Percentiles rank a stretch among this genome's conserved stretches.
These are phyloP conservation scores for Gonium pectorale DNA, from an alignment of 139 green algal genomes.

Conservation along the genomic window DNA sequence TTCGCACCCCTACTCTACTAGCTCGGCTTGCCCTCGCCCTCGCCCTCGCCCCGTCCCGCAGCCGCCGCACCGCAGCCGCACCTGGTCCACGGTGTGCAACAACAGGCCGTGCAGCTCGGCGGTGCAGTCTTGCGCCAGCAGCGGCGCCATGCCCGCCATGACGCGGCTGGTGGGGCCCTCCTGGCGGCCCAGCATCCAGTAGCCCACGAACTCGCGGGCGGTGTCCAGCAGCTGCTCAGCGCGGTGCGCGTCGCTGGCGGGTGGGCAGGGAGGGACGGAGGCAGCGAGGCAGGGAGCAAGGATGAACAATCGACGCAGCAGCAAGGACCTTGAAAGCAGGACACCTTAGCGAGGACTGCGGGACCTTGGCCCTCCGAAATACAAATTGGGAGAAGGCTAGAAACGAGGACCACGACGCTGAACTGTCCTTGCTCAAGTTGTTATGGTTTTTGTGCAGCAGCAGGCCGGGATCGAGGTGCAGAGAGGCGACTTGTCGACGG, in stretches of 20 bases:
- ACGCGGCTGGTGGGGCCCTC: constrained; percentile 37
- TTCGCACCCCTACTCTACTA: too few species aligned
- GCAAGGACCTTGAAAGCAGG: too few species aligned
- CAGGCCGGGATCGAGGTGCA: neutral
- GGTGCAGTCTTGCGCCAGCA: neutral
- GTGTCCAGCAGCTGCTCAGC: constrained; percentile 35
- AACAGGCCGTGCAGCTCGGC: constrained; percentile 19
- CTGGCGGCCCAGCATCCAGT: constrained; percentile 25
- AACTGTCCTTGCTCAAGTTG: too few species aligned
- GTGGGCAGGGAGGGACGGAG: neutral
- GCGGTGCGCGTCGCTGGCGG: constrained; percentile 24
- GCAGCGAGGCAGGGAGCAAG: neutral
- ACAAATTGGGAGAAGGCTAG: too few species aligned
- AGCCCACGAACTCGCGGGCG: constrained; percentile 13
- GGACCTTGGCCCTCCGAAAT: too few species aligned
- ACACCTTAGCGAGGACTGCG: too few species aligned
- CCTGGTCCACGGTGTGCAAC: neutral
- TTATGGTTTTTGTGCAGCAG: too few species aligned
- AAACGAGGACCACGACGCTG: too few species aligned
- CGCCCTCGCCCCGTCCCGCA: too few species aligned
- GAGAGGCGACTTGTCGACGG: neutral
- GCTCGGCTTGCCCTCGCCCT: too few species aligned
- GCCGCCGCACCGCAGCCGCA: neutral
- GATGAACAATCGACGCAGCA: too few species aligned
- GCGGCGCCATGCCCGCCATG: neutral